Evolutionary conservation across 306 rosid species (phyloP), one percentile per base, ranked within the genome.

Genomic region (Malus sieversii): DNA sequence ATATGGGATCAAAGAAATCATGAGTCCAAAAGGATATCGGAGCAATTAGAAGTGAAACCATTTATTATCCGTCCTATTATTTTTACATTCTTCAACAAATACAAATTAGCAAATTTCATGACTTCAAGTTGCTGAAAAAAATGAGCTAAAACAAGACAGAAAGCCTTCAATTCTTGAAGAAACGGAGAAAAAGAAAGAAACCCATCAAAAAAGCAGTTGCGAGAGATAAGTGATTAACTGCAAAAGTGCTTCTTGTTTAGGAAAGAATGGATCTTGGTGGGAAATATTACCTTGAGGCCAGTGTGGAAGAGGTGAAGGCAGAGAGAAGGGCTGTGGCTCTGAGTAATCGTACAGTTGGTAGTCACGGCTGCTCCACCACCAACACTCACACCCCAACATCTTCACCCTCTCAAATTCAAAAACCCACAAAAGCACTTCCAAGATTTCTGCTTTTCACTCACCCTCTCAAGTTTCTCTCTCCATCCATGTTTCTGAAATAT

Each of bases 261-360:
- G 20, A 64, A 73, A 23, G 33, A 9, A 35, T 10, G 68, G 63
- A 60, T 11, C 69, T 61, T 73, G 29, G 62, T 74, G 35, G 40
- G 53, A 48, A 48, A 4, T 14, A 48, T 48, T 72, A 92, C 98
- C 98, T 84, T 81, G 85, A 65, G 98, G 97, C 98, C 98, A 92
- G 3, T 74, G 80, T 7, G 97, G 96, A 68, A 95, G 96, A 51
- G 90, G 89, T 45, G 90, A 78, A 82, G 98, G 98, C 44, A 89
- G 86, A 81, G 88, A 82, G 71, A 86, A 92, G 19, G 93, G 88
- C 12, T 79, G 30, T 42, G 91, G 55, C 55, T 51, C 55, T 16
- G 86, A 60, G 38, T 70, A 22, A 71, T 14, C 35, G 32, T 29
- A 70, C 1, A 70, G 53, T 20, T 87, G 78, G 61, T 80, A 64